These are phyloP conservation scores for Zymoseptoria ardabiliae DNA, from an alignment of 2,329 filamentous ascomycete genomes.

Conservation along the genomic window DNA sequence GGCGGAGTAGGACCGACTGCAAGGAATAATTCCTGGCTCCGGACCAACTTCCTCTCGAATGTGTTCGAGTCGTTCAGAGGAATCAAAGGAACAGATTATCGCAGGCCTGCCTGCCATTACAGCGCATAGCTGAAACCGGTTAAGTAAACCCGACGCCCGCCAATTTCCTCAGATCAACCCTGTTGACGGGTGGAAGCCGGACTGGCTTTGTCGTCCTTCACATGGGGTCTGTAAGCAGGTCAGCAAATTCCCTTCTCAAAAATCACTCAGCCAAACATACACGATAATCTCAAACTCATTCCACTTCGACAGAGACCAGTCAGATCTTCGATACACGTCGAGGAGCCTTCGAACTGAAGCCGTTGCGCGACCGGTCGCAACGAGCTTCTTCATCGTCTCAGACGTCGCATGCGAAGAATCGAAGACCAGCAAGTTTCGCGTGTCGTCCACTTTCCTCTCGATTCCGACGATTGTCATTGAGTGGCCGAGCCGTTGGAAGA, in stretches of 20 bases:
- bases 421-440: slow-evolving; percentile 70
- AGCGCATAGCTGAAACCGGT: background rate
- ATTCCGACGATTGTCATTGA: slow-evolving; percentile 85
- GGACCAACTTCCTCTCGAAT: background rate
- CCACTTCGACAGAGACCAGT: slow-evolving; percentile 60
- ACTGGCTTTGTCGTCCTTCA: slow-evolving; percentile 20
- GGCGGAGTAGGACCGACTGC: background rate
- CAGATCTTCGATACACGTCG: slow-evolving; percentile 65
- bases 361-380: slow-evolving; percentile 38
- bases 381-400: slow-evolving; percentile 52
- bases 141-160: background rate
- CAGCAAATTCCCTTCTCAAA: slow-evolving; percentile 22
- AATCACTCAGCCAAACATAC: slow-evolving; percentile 22
- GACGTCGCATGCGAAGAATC: slow-evolving; percentile 76
- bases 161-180: background rate
- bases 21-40: background rate
- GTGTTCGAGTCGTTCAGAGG: background rate
- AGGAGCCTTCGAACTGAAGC: slow-evolving; percentile 46
- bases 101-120: background rate
- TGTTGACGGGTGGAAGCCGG: background rate
- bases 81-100: background rate
- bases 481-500: slow-evolving; percentile 85
- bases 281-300: slow-evolving; percentile 61
- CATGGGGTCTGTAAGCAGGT: slow-evolving; percentile 21
- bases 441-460: slow-evolving; percentile 59